phyloP scores from a whole-genome alignment of 2,329 filamentous ascomycete species.

The Fusarium vanettenii region DNA sequence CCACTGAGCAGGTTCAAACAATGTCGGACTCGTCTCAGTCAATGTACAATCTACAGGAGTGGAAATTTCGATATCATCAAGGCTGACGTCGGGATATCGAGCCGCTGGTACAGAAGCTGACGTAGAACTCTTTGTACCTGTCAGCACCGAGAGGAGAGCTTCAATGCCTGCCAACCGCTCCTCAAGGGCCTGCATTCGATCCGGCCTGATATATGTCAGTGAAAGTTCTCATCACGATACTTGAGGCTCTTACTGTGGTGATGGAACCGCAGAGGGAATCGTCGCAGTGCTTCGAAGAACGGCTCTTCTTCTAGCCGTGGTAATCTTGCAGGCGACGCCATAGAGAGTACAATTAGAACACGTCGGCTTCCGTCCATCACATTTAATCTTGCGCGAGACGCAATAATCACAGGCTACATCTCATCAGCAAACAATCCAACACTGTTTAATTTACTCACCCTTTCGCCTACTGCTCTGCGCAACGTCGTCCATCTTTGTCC shows the following conservation, averaged over 20 bases:
- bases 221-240: no score
- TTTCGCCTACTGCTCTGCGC: slow-evolving; percentile 33
- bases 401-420: slow-evolving; percentile 51
- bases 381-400: slow-evolving; percentile 54
- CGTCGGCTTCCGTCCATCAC: slow-evolving; percentile 51
- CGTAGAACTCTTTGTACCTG: neutral
- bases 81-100: neutral
- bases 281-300: neutral
- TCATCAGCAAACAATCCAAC: neutral
- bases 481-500: slow-evolving; percentile 10
- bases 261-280: neutral
- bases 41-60: neutral
- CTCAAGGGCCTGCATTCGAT: slow-evolving; percentile 28
- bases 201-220: slow-evolving; percentile 12
- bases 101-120: neutral
- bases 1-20: neutral
- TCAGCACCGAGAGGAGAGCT: slow-evolving; percentile 15
- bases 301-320: slow-evolving; percentile 8
- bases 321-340: slow-evolving; percentile 45
- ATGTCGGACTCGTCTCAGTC: neutral
- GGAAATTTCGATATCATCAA: neutral
- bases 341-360: slow-evolving; percentile 55
- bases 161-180: slow-evolving; percentile 35
- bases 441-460: slow-evolving; percentile 4
- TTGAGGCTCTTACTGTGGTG: neutral